Percentiles rank a stretch among this genome's conserved stretches.
Evolutionary conservation across 2,329 filamentous ascomycete species (phyloP).

Genomic region (Ascomycota sp.): DNA sequence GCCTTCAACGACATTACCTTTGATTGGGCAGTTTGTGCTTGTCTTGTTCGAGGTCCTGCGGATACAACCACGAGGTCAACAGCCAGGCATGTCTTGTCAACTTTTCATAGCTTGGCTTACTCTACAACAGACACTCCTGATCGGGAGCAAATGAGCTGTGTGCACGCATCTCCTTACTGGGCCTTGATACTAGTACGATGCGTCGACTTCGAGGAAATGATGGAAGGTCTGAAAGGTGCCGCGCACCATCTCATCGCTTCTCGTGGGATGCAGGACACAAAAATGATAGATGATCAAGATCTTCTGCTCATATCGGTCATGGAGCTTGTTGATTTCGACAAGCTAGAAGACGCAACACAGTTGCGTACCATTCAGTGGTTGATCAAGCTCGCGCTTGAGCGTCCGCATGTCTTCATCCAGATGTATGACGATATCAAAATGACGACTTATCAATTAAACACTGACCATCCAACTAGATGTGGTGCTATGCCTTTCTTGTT

Average conservation of each 20-base stretch:
- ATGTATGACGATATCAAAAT: constrained; percentile 18
- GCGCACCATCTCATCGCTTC: constrained; percentile 20
- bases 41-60: constrained; percentile 38
- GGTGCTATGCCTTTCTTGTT: constrained; percentile 33
- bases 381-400: constrained; percentile 28
- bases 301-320: constrained; percentile 40
- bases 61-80: constrained; percentile 36
- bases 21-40: constrained; percentile 43
- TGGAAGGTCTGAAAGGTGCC: constrained; percentile 38
- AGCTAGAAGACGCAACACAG: constrained; percentile 39
- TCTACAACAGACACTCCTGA: background rate
- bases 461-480: constrained; percentile 16
- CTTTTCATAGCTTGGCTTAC: constrained; percentile 19
- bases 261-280: constrained; percentile 12
- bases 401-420: constrained; percentile 33
- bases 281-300: constrained; percentile 34
- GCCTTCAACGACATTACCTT: constrained; percentile 42
- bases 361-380: constrained; percentile 36
- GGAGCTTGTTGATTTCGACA: constrained; percentile 42
- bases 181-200: constrained; percentile 35
- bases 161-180: constrained; percentile 31
- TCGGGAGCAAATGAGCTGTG: background rate
- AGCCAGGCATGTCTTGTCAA: constrained; percentile 36
- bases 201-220: constrained; percentile 33
- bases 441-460: background rate